Percentiles rank a stretch among this genome's conserved stretches.
phyloP scores from a whole-genome alignment of 495 filamentous ascomycete species.

The Penicillium crystallinum region DNA sequence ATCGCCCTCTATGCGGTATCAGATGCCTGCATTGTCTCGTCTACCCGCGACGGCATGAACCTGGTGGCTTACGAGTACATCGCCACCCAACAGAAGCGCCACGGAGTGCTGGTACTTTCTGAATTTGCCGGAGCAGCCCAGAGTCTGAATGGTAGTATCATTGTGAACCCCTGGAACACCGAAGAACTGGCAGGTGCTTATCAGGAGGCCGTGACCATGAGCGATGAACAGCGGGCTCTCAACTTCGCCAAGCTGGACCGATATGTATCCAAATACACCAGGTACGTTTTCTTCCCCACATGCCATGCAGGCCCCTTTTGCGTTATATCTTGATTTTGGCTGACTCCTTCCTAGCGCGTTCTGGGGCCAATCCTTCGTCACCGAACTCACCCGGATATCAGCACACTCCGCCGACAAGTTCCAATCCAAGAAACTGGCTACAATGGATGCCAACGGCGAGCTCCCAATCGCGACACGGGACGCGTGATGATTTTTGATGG shows the following conservation, averaged over 20 bases:
- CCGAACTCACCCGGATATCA: conserved; percentile 71
- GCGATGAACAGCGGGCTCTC: conserved; percentile 71
- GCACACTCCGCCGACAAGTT: conserved; percentile 41
- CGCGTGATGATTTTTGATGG: conserved; percentile 1
- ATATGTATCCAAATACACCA: conserved; percentile 95
- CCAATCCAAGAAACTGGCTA: conserved; percentile 30
- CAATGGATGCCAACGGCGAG: conserved; percentile 7
- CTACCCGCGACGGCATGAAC: conserved; percentile 98
- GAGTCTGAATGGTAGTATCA: conserved; percentile 83
- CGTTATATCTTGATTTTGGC: background rate
- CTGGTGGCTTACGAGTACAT: conserved; percentile 99
- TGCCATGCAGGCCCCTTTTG: background rate
- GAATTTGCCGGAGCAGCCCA: conserved; percentile 95
- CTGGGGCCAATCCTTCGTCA: conserved; percentile 95
- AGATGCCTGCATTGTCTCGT: conserved; percentile 90
- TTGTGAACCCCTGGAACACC: conserved; percentile 97
- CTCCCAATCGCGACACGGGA: conserved; percentile 1
- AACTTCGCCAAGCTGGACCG: conserved; percentile 87
- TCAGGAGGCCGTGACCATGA: conserved; percentile 91
- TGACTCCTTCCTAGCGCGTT: conserved; percentile 58
- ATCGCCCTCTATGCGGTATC: conserved; percentile 90
- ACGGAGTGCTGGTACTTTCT: conserved; percentile 87
- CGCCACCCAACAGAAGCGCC: conserved; percentile 79
- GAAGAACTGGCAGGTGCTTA: conserved; percentile 91
- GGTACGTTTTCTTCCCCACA: conserved; percentile 36